Base-by-base conservation (phyloP, 31 red algal genomes). In the Asparagopsis taxiformis region DNA sequence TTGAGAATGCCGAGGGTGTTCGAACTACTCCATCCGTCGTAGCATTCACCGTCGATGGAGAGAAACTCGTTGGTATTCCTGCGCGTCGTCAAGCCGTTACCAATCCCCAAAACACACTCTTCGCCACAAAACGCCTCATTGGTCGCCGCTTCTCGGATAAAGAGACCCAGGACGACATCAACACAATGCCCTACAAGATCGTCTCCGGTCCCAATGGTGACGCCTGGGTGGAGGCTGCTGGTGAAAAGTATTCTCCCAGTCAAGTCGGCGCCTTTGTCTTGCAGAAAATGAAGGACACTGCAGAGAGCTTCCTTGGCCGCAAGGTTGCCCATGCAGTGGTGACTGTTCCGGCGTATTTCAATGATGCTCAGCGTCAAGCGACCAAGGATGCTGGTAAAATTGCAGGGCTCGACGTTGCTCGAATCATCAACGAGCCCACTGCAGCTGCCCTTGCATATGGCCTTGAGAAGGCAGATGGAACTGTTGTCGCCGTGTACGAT, bases 291-390 rank as follows among this genome's bases (percentile, higher is more conserved):
- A 85, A 85, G 34, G 33, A 75, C 9, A 32, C 30, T 48, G 68
- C 68, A 49, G 80, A 85, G 53, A 30, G 34, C 28, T 85, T 49
- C 30, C 51, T 85, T 25, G 80, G 80, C 28, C 29, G 65, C 29
- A 51, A 55, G 19, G 69, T 85, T 1, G 75, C 41, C 11, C 55
- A 85, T 16, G 80, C 80, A 8, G 80, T 85, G 31, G 48, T 85
- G 7, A 85, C 80, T 19, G 80, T 85, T 8, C 80, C 80, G 3
- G 80, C 80, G 20, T 85, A 85, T 25, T 85, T 85, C 24, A 85
- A 85, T 23, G 80, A 85, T 34, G 57, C 80, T 25, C 69, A 85
- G 26, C 55, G 80, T 16, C 68, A 85, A 19, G 80, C 80, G 1
- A 85, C 80, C 28, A 75, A 61, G 32, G 80, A 74, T 22, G 80